A percentile compares a stretch with the other conserved stretches of the same genome.
These are phyloP conservation scores for Agrocybe praecox DNA, from an alignment of 768 basidiomycete genomes.

Conservation along the genomic window DNA sequence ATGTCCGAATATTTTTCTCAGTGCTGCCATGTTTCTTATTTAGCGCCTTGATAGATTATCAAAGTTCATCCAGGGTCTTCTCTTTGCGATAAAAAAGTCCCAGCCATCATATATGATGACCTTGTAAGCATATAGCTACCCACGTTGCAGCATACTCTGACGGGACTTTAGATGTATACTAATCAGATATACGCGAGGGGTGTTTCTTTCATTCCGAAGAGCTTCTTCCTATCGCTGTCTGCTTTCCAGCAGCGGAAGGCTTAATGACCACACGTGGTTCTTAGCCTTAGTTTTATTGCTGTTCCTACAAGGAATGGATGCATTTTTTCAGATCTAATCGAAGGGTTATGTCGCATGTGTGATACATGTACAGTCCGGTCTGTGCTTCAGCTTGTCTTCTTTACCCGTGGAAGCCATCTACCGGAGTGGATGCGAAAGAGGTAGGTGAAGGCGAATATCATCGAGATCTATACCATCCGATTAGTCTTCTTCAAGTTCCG, in stretches of 20 bases:
- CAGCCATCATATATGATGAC: slow-evolving; percentile 92
- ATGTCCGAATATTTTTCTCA: slow-evolving; percentile 19
- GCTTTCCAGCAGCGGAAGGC: slow-evolving; percentile 25
- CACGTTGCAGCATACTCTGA: background rate
- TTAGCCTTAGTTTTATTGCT: background rate
- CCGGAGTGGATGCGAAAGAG: slow-evolving; percentile 48
- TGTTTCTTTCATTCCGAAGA: slow-evolving; percentile 80
- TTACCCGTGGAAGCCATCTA: slow-evolving; percentile 20
- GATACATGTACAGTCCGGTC: background rate
- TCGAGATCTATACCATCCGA: background rate
- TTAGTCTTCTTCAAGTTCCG: background rate
- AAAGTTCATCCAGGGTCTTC: slow-evolving; percentile 93
- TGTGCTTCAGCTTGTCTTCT: background rate
- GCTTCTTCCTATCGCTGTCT: slow-evolving; percentile 32
- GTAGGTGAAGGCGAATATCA: slow-evolving; percentile 49
- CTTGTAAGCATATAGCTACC: slow-evolving; percentile 57
- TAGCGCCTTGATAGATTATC: slow-evolving; percentile 46
- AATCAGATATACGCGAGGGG: slow-evolving; percentile 88
- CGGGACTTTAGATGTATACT: slow-evolving; percentile 62
- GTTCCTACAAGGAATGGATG: background rate
- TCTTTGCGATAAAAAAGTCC: slow-evolving; percentile 77
- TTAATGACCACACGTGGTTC: slow-evolving; percentile 5
- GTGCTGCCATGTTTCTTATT: slow-evolving; percentile 1
- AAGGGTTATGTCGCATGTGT: no score
- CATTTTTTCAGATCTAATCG: no score